phyloP scores from a whole-genome alignment of 305 asterid species.

The Fraxinus floribunda region DNA sequence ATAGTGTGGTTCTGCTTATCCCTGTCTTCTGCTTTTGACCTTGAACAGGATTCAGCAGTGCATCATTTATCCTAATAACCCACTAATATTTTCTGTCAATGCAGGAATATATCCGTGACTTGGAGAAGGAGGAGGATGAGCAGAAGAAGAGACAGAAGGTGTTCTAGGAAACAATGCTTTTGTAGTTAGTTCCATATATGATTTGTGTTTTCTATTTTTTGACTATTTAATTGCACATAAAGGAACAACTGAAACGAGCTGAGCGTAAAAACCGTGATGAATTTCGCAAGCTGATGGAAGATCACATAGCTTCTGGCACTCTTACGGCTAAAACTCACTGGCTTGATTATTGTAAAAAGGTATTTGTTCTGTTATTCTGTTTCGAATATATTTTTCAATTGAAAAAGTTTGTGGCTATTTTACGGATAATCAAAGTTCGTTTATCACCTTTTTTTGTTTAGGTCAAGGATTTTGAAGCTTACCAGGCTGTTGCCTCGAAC shows the following conservation, averaged over 20 bases:
- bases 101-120: constrained; percentile 91
- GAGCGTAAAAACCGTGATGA: constrained; percentile 96
- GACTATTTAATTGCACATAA: constrained; percentile 23
- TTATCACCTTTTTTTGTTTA: constrained; percentile 24
- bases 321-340: constrained; percentile 87
- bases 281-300: constrained; percentile 85
- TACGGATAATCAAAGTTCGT: not conserved
- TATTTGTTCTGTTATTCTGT: constrained; percentile 25
- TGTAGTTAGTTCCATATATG: constrained; percentile 15
- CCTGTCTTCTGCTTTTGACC: constrained; percentile 12
- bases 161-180: constrained; percentile 14
- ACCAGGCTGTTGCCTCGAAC: constrained; percentile 77
- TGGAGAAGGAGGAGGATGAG: constrained; percentile 96
- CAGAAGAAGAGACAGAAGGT: constrained; percentile 86
- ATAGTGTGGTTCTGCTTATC: not conserved
- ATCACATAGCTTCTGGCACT: constrained; percentile 72
- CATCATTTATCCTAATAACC: constrained; percentile 4
- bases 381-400: not conserved
- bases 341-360: constrained; percentile 89
- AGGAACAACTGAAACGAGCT: constrained; percentile 82
- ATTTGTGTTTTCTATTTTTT: constrained; percentile 14
- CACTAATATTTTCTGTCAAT: constrained; percentile 27
- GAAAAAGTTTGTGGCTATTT: constrained; percentile 7
- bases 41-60: constrained; percentile 5
- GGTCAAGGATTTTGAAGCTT: constrained; percentile 82